A percentile compares a stretch with the other conserved stretches of the same genome.
Conservation (phyloP, 352 stramenopile genomes). For the Hyphochytrium catenoides region DNA sequence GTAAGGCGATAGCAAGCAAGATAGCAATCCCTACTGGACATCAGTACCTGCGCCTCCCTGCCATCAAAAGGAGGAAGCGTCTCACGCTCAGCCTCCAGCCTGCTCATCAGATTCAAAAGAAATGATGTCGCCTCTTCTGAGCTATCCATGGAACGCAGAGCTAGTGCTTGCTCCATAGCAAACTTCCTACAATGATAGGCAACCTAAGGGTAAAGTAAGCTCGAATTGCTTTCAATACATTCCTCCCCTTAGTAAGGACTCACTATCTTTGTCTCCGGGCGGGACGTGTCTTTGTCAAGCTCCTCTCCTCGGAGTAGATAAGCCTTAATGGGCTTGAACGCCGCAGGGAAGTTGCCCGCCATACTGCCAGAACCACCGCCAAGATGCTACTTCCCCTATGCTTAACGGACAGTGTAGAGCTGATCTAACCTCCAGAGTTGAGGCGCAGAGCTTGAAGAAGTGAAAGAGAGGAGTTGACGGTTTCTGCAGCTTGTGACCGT, state of each 20-base stretch:
- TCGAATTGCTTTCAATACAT: conserved; percentile 16
- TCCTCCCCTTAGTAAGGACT: conserved; percentile 74
- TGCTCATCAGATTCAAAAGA: conserved; percentile 63
- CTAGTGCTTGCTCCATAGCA: conserved; percentile 62
- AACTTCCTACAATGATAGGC: conserved; percentile 40
- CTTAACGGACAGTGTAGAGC: too few relatives aligned
- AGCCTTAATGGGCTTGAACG: conserved; percentile 76
- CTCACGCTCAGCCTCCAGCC: conserved; percentile 70
- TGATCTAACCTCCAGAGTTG: too few relatives aligned
- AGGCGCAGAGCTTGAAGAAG: too few relatives aligned
- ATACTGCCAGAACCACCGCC: too few relatives aligned
- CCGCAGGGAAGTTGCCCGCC: conserved; percentile 52
- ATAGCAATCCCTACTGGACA: too few relatives aligned
- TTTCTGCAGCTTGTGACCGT: too few relatives aligned
- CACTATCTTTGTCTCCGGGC: conserved; percentile 76
- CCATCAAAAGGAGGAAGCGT: conserved; percentile 57
- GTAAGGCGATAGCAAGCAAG: too few relatives aligned
- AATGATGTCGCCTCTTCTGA: conserved; percentile 60
- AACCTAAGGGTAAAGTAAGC: neutral
- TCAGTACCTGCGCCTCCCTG: too few relatives aligned
- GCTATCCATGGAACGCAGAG: conserved; percentile 41
- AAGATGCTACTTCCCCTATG: too few relatives aligned
- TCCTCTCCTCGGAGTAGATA: conserved; percentile 84
- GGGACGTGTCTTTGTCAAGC: conserved; percentile 66
- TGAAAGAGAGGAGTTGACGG: too few relatives aligned